Conservation (phyloP, 2,329 filamentous ascomycete species). For the Botrytis byssoidea region DNA sequence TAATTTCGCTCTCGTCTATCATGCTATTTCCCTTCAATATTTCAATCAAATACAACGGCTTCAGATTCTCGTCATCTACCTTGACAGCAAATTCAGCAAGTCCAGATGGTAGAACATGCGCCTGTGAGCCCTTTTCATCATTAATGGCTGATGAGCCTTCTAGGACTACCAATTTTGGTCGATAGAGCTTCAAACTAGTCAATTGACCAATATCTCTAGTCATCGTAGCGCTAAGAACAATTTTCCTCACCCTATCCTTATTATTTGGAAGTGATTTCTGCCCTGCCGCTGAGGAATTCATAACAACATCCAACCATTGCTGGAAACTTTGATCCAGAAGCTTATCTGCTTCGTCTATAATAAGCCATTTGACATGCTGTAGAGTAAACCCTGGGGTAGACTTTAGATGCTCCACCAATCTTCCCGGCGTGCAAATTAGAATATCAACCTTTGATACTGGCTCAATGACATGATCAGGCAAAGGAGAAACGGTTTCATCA, state of each 20-base stretch:
- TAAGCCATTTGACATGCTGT: conserved; percentile 77
- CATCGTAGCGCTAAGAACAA: conserved; percentile 90
- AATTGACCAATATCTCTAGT: conserved; percentile 81
- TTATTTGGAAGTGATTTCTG: neutral
- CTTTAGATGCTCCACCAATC: conserved; percentile 86
- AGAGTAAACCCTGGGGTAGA: conserved; percentile 80
- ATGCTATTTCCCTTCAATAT: conserved; percentile 62
- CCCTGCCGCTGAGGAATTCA: conserved; percentile 52
- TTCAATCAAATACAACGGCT: conserved; percentile 82
- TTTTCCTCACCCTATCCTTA: conserved; percentile 60
- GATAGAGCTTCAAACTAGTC: conserved; percentile 66
- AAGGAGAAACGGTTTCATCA: conserved; percentile 41
- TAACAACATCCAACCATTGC: conserved; percentile 77
- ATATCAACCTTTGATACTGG: conserved; percentile 77
- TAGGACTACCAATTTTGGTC: conserved; percentile 75
- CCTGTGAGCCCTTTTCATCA: conserved; percentile 42
- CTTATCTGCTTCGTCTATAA: conserved; percentile 93
- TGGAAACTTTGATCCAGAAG: conserved; percentile 89
- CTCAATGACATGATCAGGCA: conserved; percentile 62
- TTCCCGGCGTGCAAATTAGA: conserved; percentile 86
- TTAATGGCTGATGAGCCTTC: conserved; percentile 47
- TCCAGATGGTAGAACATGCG: conserved; percentile 59
- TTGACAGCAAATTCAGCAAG: conserved; percentile 67
- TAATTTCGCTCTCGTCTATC: conserved; percentile 36
- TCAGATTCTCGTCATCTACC: conserved; percentile 66